A percentile compares a stretch with the other conserved stretches of the same genome.
phyloP scores from a whole-genome alignment of 2,329 filamentous ascomycete genomes.

The Ceratocystis ficicola region DNA sequence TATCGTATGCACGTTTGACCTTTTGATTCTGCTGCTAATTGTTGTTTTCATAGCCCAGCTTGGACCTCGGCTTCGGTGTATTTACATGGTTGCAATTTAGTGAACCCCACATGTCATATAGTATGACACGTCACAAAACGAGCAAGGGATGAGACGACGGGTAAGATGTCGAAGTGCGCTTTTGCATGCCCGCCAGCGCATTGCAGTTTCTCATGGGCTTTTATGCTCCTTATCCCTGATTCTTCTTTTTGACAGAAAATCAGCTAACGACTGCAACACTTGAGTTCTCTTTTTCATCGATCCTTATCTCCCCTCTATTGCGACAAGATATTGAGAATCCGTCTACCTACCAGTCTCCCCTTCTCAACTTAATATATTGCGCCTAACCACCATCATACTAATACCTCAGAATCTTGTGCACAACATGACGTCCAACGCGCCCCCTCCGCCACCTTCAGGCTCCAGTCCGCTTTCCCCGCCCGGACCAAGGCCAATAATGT shows the following conservation, averaged over 20 bases:
- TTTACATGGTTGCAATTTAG: background rate
- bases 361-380: background rate
- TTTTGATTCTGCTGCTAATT: background rate
- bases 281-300: background rate
- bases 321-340: background rate
- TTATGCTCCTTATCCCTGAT: background rate
- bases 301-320: background rate
- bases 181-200: background rate
- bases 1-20: background rate
- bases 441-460: background rate
- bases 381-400: background rate
- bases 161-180: background rate
- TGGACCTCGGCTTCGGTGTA: background rate
- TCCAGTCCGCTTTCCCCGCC: slow-evolving; percentile 23
- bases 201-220: background rate
- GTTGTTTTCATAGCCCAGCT: background rate
- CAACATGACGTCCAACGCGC: slow-evolving; percentile 13
- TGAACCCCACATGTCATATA: background rate
- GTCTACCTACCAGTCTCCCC: background rate
- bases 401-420: background rate
- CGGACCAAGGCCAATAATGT: background rate
- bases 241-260: background rate
- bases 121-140: background rate
- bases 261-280: background rate
- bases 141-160: background rate